Base-by-base conservation (phyloP, 352 stramenopile genomes). In the Hyaloperonospora arabidopsidis region DNA sequence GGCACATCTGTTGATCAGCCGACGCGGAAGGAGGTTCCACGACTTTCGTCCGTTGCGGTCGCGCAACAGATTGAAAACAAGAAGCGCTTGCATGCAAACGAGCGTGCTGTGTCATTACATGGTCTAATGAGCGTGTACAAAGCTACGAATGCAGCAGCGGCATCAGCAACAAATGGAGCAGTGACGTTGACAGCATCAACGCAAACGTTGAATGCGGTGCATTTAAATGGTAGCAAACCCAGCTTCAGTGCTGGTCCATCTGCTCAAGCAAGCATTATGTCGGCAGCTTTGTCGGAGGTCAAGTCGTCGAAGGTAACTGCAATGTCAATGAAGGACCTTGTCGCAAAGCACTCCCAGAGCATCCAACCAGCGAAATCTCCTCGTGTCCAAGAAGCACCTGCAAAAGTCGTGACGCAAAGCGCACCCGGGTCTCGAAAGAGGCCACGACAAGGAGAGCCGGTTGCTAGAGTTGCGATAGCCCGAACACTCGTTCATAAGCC, bases 241-340 rank as follows among this genome's bases (percentile, higher is more conserved):
- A 57, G 44, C 35, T 52, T 44, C 21, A 38, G 14, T 39, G 15
- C 35, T 15, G 35, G 25, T 17, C 7, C 29, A 10, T 23, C 19
- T 8, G 13, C 40, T 23, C 43, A 63, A n/a, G 38, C 22, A 15
- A 23, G 17, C 35, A 57, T 54, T 29, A n/a, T 61, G 35, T 57
- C 46, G 25, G 35, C 32, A 43, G 18, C 32, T 25, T 10, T 44
- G 22, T 36, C 47, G 48, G 52, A 59, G 17, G 43, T 59, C 17
- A 68, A 65, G 21, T 29, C 32, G 28, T 48, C 36, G 1, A 64
- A 57, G 49, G 49, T 63, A n/a, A 47, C 49, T 38, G 29, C 61
- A 10, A 74, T 57, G 7, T 70, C 70, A 5, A 66, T 79, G 58
- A 71, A 67, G 39, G 67, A 72, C 25, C 55, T 79, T 19, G 44